Base-by-base conservation (phyloP, 2,329 filamentous ascomycete species). In the Ophiostoma sp. region DNA sequence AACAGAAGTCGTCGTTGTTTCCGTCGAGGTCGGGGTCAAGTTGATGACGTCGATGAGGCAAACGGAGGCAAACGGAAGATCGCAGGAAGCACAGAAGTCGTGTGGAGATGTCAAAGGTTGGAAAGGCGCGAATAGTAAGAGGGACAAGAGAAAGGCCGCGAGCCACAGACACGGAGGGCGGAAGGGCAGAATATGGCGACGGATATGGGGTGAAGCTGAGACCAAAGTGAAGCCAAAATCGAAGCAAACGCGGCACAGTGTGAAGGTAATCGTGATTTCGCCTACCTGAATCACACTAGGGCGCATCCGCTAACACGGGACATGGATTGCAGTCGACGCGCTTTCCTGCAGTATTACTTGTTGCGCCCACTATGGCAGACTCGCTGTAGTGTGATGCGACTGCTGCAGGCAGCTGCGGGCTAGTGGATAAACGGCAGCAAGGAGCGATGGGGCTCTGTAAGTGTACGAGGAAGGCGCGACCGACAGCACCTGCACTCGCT, bases 331-430 rank as follows among this genome's bases (percentile, higher is more conserved):
- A 39, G 15, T 20, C n/a, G 62, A 39, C 62, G 62, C 62, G 60
- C 60, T n/a, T 64, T 64, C 4, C 31, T 11, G 33, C 27, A 31
- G 27, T 31, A 31, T 31, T 31, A 31, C 33, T 65, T 65, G 11
- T 65, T 65, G 62, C 62, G 35, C 62, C 60, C 60, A 27, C 52
- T 31, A 65, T 39, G 62, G 60, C 60, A 64, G 31, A 33, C 60
- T 39, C 17, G 35, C 62, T 65, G 62, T 65, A 41, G 62, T 65
- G 62, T 20, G 62, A 65, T 65, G 57, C 62, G 62, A 36, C 62
- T 39, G 62, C 62, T 39, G 60, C 60, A 39, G 62, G 35, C 62
- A 65, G 35, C 33, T 65, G 62, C 33, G 35, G 33, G 4, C 15
- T 27, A 41, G 62, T 65, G 62, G 33, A 23, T 65, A 23, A 23